phyloP scores from a whole-genome alignment of 352 stramenopile species.

The Phytophthora vignae region DNA sequence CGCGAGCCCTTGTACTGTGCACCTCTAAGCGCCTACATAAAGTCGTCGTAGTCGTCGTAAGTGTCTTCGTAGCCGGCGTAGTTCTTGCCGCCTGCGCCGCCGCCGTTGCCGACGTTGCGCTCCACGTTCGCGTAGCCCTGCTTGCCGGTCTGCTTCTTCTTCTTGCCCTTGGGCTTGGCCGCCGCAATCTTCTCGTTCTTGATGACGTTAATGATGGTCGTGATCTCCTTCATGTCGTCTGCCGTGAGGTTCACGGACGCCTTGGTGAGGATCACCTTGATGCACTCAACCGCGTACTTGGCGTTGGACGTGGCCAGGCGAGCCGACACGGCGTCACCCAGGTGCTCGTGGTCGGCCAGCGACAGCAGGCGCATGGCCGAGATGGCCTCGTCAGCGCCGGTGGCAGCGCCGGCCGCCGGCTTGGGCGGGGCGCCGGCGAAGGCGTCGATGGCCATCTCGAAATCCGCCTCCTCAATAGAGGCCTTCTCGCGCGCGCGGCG shows the following conservation, averaged over 20 bases:
- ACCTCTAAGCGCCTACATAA: constrained; percentile 71
- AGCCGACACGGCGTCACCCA: constrained; percentile 69
- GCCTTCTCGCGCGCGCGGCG: constrained; percentile 65
- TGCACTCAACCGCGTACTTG: constrained; percentile 80
- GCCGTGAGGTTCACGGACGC: constrained; percentile 79
- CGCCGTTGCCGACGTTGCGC: constrained; percentile 47
- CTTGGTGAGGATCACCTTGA: constrained; percentile 86
- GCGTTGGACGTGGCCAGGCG: constrained; percentile 71
- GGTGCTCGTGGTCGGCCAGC: constrained; percentile 77
- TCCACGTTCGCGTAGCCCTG: constrained; percentile 88
- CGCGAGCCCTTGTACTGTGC: constrained; percentile 18
- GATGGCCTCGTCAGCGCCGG: constrained; percentile 59
- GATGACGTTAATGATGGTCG: constrained; percentile 88
- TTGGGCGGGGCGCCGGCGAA: constrained; percentile 61
- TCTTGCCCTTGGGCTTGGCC: constrained; percentile 87
- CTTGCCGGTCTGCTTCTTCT: constrained; percentile 85
- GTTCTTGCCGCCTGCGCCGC: constrained; percentile 46
- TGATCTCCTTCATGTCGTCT: constrained; percentile 90
- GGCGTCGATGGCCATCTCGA: constrained; percentile 79
- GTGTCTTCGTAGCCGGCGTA: constrained; percentile 62
- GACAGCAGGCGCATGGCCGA: constrained; percentile 71
- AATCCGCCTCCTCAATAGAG: constrained; percentile 75
- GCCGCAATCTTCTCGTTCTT: constrained; percentile 90
- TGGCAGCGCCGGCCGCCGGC: constrained; percentile 25
- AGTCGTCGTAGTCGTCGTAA: constrained; percentile 88